A percentile compares a stretch with the other conserved stretches of the same genome.
phyloP scores from a whole-genome alignment of 1,284 basidiomycete species.

The Volvariella volvacea region DNA sequence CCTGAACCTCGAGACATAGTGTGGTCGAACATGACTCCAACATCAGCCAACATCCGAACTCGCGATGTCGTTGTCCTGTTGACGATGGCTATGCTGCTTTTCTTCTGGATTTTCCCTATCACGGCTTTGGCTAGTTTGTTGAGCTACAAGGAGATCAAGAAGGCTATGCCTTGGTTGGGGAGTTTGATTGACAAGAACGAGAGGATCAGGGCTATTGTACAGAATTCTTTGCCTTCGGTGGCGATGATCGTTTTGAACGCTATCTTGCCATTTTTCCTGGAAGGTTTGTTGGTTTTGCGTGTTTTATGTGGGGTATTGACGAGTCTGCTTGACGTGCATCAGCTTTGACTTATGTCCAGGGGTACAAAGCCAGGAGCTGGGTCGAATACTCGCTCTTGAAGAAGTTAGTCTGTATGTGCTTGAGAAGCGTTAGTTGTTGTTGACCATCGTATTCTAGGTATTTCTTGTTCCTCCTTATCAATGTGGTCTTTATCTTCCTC shows the following conservation, averaged over 20 bases:
- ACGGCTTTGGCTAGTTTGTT: constrained; percentile 80
- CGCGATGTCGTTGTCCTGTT: constrained; percentile 67
- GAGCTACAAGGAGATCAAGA: constrained; percentile 89
- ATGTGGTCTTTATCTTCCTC: constrained; percentile 95
- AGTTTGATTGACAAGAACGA: constrained; percentile 74
- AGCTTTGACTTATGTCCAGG: constrained; percentile 87
- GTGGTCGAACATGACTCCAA: constrained; percentile 83
- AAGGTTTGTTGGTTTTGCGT: constrained; percentile 57
- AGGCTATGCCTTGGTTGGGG: constrained; percentile 80
- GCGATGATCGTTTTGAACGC: constrained; percentile 91
- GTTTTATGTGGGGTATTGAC: too few relatives aligned
- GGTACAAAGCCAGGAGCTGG: constrained; percentile 83
- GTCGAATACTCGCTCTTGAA: constrained; percentile 90
- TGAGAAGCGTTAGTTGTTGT: background rate
- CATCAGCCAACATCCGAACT: constrained; percentile 47
- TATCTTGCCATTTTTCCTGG: constrained; percentile 81
- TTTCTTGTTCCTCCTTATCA: constrained; percentile 89
- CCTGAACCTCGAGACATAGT: constrained; percentile 96
- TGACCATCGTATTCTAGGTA: constrained; percentile 48
- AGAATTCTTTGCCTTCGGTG: constrained; percentile 88
- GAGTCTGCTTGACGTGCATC: background rate
- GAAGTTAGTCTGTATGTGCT: constrained; percentile 51
- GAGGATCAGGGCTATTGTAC: constrained; percentile 79
- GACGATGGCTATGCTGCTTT: constrained; percentile 64
- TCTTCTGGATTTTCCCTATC: constrained; percentile 87